Evolutionary conservation across 805 yeast species (phyloP).

Genomic region (Saccharomyces paradoxus): DNA sequence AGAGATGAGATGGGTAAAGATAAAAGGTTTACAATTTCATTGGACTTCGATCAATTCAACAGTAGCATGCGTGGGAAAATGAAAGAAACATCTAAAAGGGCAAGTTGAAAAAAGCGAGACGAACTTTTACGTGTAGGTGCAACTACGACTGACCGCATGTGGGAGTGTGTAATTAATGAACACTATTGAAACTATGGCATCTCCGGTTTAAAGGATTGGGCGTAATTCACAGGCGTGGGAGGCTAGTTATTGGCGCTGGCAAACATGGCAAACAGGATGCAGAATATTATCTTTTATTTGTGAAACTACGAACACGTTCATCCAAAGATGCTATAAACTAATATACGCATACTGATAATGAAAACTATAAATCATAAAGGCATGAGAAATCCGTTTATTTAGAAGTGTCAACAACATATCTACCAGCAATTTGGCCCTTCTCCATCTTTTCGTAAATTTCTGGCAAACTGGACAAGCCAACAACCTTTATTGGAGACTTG

Average conservation of each 20-base stretch:
- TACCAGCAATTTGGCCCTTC: slow-evolving; percentile 76
- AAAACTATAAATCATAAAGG: neutral
- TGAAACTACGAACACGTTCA: neutral
- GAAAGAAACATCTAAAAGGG: neutral
- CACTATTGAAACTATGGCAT: neutral
- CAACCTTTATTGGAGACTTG: slow-evolving; percentile 65
- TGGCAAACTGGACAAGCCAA: slow-evolving; percentile 65
- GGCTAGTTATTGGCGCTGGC: too few species aligned
- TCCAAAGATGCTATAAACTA: neutral
- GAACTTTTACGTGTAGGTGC: neutral
- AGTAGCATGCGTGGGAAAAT: neutral
- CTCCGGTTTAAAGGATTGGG: neutral
- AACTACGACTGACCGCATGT: too few species aligned
- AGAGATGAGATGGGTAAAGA: too few species aligned
- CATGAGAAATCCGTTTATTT: slow-evolving; percentile 33
- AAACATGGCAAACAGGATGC: neutral
- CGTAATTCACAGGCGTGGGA: neutral
- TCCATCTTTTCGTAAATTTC: slow-evolving; percentile 68
- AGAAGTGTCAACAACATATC: slow-evolving; percentile 75
- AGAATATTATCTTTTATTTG: neutral
- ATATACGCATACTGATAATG: neutral
- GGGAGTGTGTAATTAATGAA: neutral
- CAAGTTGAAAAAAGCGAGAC: neutral
- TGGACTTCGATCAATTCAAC: too few species aligned
- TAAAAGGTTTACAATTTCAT: too few species aligned